A percentile compares a stretch with the other conserved stretches of the same genome.
Conservation (phyloP, 768 basidiomycete species). For the Lepiota venenata region DNA sequence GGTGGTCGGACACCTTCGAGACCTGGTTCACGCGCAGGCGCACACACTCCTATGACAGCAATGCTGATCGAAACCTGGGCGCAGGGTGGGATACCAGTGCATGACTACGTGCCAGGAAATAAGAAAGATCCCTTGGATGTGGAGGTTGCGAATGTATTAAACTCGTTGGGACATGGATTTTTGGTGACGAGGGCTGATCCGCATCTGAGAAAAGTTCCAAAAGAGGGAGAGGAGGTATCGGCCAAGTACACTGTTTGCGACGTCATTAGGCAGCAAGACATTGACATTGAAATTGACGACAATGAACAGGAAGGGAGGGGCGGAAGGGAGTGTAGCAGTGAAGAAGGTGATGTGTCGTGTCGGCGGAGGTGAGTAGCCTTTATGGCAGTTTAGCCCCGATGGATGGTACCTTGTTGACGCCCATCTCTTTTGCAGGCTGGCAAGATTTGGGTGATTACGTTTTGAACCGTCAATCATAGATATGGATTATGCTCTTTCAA, state of each 20-base stretch:
- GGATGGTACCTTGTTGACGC: too few relatives aligned
- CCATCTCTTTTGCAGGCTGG: constrained; percentile 49
- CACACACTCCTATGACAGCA: constrained; percentile 55
- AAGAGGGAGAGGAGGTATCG: constrained; percentile 74
- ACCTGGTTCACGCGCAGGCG: constrained; percentile 61
- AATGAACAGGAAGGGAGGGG: constrained; percentile 56
- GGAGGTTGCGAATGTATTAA: constrained; percentile 74
- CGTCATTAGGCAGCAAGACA: constrained; percentile 65
- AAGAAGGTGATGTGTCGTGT: constrained; percentile 94
- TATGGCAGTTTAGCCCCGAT: background rate
- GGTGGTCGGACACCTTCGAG: constrained; percentile 55
- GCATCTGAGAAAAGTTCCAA: constrained; percentile 59
- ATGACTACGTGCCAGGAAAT: constrained; percentile 65
- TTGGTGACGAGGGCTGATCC: constrained; percentile 80
- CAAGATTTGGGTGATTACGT: constrained; percentile 78
- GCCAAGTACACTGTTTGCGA: constrained; percentile 85
- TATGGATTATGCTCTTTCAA: background rate
- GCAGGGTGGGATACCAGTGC: constrained; percentile 32
- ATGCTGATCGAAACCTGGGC: constrained; percentile 15
- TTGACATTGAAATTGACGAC: constrained; percentile 81
- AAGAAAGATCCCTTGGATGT: constrained; percentile 76
- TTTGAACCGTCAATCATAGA: constrained; percentile 61
- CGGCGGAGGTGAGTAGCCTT: constrained; percentile 63
- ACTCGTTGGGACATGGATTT: constrained; percentile 74
- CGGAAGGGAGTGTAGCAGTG: constrained; percentile 47